Percentiles rank a stretch among this genome's conserved stretches.
These are phyloP conservation scores for Sporothrix brunneoviolacea DNA, from an alignment of 2,329 filamentous ascomycete species.

Conservation along the genomic window DNA sequence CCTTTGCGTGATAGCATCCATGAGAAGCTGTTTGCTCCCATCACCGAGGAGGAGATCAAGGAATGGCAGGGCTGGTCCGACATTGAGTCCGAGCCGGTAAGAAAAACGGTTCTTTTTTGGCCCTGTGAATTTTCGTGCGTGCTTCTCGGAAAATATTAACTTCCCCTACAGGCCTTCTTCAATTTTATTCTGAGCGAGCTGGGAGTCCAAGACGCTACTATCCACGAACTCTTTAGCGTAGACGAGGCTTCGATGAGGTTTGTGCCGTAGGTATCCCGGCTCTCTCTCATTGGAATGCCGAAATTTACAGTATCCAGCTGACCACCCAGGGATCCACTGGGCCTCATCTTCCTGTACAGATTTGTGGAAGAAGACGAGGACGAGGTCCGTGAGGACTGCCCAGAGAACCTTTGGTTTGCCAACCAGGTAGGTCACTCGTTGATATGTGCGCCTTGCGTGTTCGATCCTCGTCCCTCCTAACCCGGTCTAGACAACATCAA, in stretches of 20 bases:
- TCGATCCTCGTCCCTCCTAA: too few relatives aligned
- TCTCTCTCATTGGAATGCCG: too few relatives aligned
- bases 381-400: slow-evolving; percentile 47
- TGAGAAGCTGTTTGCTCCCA: slow-evolving; percentile 36
- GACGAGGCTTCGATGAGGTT: slow-evolving; percentile 58
- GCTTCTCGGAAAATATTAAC: slow-evolving; percentile 7
- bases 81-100: slow-evolving; percentile 81
- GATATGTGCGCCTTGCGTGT: too few relatives aligned
- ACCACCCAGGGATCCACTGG: slow-evolving; percentile 66
- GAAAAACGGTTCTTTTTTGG: slow-evolving; percentile 20
- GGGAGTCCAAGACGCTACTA: slow-evolving; percentile 64
- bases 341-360: slow-evolving; percentile 82
- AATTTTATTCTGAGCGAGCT: slow-evolving; percentile 75
- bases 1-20: slow-evolving; percentile 16
- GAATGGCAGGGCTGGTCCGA: slow-evolving; percentile 72
- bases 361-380: slow-evolving; percentile 50
- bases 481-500: slow-evolving; percentile 66
- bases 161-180: slow-evolving; percentile 61
- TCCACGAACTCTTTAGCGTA: slow-evolving; percentile 69
- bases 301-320: too few relatives aligned
- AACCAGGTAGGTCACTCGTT: slow-evolving; percentile 59
- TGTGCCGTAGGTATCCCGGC: slow-evolving; percentile 47
- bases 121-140: neutral
- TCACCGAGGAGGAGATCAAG: slow-evolving; percentile 45
- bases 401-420: slow-evolving; percentile 76